Percentiles rank a stretch among this genome's conserved stretches.
Conservation (phyloP, 2,329 filamentous ascomycete genomes). For the Coleophoma cylindrospora region DNA sequence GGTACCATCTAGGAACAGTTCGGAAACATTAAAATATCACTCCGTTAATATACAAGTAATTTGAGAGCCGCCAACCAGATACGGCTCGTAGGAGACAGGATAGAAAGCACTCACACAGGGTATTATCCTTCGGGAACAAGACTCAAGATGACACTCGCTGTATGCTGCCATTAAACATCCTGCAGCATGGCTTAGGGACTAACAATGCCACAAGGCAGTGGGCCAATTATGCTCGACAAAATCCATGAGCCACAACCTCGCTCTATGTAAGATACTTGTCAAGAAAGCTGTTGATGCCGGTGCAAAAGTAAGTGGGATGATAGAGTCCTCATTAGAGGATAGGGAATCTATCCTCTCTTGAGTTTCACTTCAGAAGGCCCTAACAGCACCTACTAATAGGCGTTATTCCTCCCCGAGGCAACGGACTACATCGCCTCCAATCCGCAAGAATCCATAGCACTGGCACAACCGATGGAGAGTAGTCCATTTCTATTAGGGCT, state of each 20-base stretch:
- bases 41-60: neutral
- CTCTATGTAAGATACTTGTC: constrained; percentile 69
- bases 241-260: constrained; percentile 72
- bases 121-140: neutral
- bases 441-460: constrained; percentile 60
- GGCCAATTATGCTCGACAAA: constrained; percentile 87
- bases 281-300: constrained; percentile 68
- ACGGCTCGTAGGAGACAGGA: neutral
- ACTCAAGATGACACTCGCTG: constrained; percentile 23
- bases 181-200: neutral
- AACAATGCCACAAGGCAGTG: constrained; percentile 56
- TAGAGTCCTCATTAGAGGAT: neutral
- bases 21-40: neutral
- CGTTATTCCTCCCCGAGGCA: constrained; percentile 89
- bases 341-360: neutral
- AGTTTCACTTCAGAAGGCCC: too few species aligned
- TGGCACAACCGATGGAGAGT: constrained; percentile 60
- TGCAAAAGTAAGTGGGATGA: constrained; percentile 57
- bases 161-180: constrained; percentile 8
- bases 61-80: neutral
- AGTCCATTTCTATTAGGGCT: constrained; percentile 76
- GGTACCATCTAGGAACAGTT: too few species aligned
- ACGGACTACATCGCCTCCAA: constrained; percentile 66
- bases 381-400: constrained; percentile 33
- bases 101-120: too few species aligned